Percentiles rank a stretch among this genome's conserved stretches.
These are phyloP conservation scores for Usnea hakonensis DNA, from an alignment of 495 filamentous ascomycete genomes.

Conservation along the genomic window DNA sequence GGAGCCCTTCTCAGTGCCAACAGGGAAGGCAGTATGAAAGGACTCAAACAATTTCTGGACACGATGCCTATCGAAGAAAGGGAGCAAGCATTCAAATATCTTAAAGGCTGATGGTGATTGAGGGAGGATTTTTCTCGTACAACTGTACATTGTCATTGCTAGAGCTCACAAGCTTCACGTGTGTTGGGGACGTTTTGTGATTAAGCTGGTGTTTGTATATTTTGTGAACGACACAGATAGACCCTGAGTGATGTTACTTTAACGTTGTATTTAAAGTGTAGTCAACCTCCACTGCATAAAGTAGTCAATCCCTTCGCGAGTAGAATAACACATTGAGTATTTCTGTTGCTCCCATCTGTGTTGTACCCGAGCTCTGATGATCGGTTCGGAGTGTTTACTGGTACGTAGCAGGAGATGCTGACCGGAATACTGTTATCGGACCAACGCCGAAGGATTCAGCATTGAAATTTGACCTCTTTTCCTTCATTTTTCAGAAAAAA, in stretches of 20 bases:
- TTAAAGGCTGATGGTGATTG: slow-evolving; percentile 30
- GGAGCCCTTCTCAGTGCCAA: slow-evolving; percentile 65
- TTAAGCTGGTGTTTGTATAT: background rate
- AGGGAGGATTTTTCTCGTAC: background rate
- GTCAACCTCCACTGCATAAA: background rate
- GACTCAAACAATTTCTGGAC: slow-evolving; percentile 73
- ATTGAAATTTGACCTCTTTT: no score
- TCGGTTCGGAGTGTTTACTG: no score
- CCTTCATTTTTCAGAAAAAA: background rate
- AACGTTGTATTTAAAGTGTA: background rate
- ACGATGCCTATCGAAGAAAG: slow-evolving; percentile 83
- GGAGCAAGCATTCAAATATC: slow-evolving; percentile 72
- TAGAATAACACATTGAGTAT: no score
- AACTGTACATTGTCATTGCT: background rate
- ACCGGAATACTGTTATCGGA: background rate
- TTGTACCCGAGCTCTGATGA: no score
- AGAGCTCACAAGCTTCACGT: background rate
- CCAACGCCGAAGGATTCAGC: background rate
- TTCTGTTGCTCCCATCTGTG: no score
- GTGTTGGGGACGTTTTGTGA: background rate
- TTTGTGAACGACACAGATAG: background rate
- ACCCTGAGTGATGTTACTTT: background rate
- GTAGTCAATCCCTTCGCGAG: no score
- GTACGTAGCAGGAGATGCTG: slow-evolving; percentile 4
- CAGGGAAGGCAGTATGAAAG: slow-evolving; percentile 73